Percentiles rank a stretch among this genome's conserved stretches.
phyloP scores from a whole-genome alignment of 2,329 filamentous ascomycete genomes.

The Neofusicoccum umdonicola region DNA sequence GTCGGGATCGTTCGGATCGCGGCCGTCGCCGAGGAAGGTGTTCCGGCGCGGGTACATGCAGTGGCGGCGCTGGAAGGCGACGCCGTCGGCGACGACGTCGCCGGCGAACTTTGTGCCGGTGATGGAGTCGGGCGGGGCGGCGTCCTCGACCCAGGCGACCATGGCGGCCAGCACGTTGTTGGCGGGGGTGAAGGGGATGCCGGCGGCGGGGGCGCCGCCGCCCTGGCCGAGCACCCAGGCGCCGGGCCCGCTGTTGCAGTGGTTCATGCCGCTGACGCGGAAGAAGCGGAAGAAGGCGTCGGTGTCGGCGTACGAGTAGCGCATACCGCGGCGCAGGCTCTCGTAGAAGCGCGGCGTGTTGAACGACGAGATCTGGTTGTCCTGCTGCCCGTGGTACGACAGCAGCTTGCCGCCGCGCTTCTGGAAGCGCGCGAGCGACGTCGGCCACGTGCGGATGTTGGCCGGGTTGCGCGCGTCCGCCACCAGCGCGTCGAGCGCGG shows the following conservation, averaged over 20 bases:
- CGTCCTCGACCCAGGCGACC: constrained; percentile 48
- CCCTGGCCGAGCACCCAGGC: constrained; percentile 38
- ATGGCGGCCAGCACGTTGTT: constrained; percentile 49
- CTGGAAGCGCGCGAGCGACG: constrained; percentile 37
- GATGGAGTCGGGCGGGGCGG: constrained; percentile 40
- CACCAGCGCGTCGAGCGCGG: constrained; percentile 37
- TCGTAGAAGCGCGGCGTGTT: constrained; percentile 51
- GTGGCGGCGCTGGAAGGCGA: constrained; percentile 24
- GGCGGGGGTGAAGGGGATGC: constrained; percentile 35
- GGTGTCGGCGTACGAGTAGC: constrained; percentile 29
- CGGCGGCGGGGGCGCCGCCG: constrained; percentile 23
- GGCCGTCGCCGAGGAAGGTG: constrained; percentile 32
- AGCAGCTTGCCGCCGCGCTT: constrained; percentile 46
- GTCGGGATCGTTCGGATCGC: constrained; percentile 26
- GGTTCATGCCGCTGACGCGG: constrained; percentile 51
- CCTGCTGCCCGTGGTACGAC: constrained; percentile 45
- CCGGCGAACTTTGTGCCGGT: constrained; percentile 26
- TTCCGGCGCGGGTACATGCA: constrained; percentile 38
- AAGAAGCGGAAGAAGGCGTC: constrained; percentile 52
- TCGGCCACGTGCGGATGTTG: constrained; percentile 42
- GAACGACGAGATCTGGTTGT: constrained; percentile 45
- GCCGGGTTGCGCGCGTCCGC: constrained; percentile 40
- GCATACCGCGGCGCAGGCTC: constrained; percentile 45
- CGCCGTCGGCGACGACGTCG: constrained; percentile 26
- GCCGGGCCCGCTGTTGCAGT: constrained; percentile 51